These are phyloP conservation scores for Eleusine indica DNA, from an alignment of 176 grass and related monocot genomes.

Conservation along the genomic window DNA sequence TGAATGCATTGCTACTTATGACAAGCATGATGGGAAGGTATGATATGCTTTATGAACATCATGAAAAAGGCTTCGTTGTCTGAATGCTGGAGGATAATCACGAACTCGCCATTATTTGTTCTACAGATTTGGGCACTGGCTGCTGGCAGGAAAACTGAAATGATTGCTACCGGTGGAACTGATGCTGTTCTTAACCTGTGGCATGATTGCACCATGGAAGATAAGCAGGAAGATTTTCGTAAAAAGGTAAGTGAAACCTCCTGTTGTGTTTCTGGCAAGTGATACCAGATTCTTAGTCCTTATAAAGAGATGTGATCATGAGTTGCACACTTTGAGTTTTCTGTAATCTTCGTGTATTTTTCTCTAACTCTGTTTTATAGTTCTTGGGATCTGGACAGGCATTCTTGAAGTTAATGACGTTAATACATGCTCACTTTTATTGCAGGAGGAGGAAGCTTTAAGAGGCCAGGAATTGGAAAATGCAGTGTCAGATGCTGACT, in stretches of 20 bases:
- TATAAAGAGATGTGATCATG: background rate
- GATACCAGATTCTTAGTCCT: background rate
- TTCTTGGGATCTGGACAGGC: background rate
- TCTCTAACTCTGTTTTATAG: conserved; percentile 2
- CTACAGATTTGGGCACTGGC: conserved; percentile 82
- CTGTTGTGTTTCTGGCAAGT: conserved; percentile 18
- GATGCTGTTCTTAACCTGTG: conserved; percentile 80
- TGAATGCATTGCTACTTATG: conserved; percentile 94
- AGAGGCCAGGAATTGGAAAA: conserved; percentile 95
- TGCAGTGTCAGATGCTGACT: conserved; percentile 87
- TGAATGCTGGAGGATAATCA: background rate
- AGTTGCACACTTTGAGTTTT: background rate
- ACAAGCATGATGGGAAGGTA: conserved; percentile 97
- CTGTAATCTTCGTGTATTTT: background rate
- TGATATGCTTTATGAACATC: background rate
- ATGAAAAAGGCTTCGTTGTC: background rate
- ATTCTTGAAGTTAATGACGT: background rate
- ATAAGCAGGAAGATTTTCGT: conserved; percentile 79
- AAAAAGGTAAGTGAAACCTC: conserved; percentile 61
- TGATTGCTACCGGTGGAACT: conserved; percentile 86
- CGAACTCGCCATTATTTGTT: conserved; percentile 19
- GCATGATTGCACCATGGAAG: conserved; percentile 81
- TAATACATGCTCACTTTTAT: conserved; percentile 21
- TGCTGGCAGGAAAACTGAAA: conserved; percentile 88
- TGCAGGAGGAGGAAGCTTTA: conserved; percentile 79